phyloP scores from a whole-genome alignment of 495 filamentous ascomycete species.

The Talaromyces adpressus region DNA sequence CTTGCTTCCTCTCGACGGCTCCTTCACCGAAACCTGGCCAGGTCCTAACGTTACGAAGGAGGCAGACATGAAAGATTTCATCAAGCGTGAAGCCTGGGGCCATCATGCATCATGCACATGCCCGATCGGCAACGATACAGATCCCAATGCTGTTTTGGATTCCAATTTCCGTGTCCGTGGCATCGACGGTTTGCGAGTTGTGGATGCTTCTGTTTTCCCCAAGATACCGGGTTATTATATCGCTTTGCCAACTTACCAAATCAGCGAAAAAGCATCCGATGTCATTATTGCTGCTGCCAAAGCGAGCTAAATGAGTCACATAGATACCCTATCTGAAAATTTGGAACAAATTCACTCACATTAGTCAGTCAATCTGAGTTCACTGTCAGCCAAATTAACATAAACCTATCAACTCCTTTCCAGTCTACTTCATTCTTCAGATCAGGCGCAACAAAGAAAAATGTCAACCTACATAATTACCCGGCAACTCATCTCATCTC shows the following conservation, averaged over 20 bases:
- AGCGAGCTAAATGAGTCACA: no score
- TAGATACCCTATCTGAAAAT: no score
- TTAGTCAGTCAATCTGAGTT: no score
- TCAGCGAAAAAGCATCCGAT: conserved; percentile 56
- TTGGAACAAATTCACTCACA: no score
- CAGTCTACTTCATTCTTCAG: no score
- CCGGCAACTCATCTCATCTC: no score
- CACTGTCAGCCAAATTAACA: no score
- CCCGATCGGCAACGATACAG: conserved; percentile 41
- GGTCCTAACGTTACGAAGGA: conserved; percentile 30
- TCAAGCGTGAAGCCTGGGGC: conserved; percentile 28
- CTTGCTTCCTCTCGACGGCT: conserved; percentile 23
- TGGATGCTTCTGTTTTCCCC: conserved; percentile 55
- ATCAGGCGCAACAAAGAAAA: no score
- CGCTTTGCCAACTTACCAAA: conserved; percentile 53
- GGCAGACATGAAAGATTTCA: conserved; percentile 36
- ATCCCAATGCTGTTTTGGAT: conserved; percentile 45
- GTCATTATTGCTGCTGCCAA: conserved; percentile 42
- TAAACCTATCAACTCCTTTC: no score
- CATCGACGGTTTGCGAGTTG: conserved; percentile 49
- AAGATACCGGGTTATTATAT: conserved; percentile 38
- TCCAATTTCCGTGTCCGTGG: conserved; percentile 50
- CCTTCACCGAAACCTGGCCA: conserved; percentile 42
- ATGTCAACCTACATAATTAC: no score
- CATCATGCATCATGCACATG: conserved; percentile 11